Conservation (phyloP, 2,329 filamentous ascomycete species). For the Cladosporium velox region DNA sequence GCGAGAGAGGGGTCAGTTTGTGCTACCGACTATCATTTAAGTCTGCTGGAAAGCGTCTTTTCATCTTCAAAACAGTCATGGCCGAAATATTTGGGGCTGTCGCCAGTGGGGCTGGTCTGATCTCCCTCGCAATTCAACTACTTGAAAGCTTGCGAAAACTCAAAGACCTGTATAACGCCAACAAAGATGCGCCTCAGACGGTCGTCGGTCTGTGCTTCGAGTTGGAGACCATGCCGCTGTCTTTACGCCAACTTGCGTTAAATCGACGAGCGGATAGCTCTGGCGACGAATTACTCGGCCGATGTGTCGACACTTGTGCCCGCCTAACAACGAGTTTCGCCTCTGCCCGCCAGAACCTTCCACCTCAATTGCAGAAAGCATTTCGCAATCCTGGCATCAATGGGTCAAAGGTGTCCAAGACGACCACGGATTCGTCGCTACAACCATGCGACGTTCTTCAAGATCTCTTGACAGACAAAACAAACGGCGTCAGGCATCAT, state of each 20-base stretch:
- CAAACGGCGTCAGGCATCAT: neutral
- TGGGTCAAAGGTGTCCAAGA: neutral
- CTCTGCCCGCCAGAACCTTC: neutral
- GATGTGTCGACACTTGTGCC: conserved; percentile 12
- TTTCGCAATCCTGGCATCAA: neutral
- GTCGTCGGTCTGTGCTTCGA: neutral
- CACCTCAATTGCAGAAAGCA: neutral
- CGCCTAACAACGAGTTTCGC: too few species aligned
- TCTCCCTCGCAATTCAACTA: conserved; percentile 22
- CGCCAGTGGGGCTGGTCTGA: conserved; percentile 21
- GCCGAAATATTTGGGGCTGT: conserved; percentile 23
- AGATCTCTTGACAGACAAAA: too few species aligned
- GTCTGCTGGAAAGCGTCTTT: neutral
- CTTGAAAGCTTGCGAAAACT: conserved; percentile 22
- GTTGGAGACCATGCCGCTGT: conserved; percentile 11
- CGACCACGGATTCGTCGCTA: neutral
- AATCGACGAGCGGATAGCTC: neutral
- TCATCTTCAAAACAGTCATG: conserved; percentile 2
- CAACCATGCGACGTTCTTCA: too few species aligned
- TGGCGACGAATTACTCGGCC: neutral
- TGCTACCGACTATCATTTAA: neutral
- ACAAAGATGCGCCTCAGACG: conserved; percentile 9
- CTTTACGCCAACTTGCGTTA: conserved; percentile 5
- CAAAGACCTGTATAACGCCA: conserved; percentile 17
- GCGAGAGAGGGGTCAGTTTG: neutral